phyloP scores from a whole-genome alignment of 139 green algal species.

The Desmodesmus armatus region DNA sequence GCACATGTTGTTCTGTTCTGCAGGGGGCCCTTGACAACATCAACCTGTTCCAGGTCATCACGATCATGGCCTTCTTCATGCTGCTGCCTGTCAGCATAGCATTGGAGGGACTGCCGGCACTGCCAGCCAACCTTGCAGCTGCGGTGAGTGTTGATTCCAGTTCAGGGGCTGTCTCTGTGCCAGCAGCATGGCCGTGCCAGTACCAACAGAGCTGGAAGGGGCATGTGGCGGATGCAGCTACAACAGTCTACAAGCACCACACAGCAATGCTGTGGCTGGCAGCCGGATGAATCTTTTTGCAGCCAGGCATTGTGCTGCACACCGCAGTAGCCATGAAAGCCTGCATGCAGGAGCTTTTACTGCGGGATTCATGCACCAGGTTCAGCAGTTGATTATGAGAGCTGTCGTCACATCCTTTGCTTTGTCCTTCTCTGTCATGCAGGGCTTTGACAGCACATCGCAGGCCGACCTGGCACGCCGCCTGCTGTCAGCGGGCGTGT shows the following conservation, averaged over 20 bases:
- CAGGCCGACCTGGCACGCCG: constrained; percentile 38
- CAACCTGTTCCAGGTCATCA: constrained; percentile 97
- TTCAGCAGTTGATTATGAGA: background rate
- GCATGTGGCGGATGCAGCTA: background rate
- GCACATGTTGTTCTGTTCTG: no score
- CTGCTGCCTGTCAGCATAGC: constrained; percentile 68
- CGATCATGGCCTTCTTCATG: constrained; percentile 88
- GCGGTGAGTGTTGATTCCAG: constrained; percentile 33
- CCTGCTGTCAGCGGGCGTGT: constrained; percentile 80
- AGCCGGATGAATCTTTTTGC: no score
- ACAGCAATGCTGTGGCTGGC: no score
- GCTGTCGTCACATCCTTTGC: background rate
- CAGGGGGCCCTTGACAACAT: constrained; percentile 88
- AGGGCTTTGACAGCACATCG: constrained; percentile 21
- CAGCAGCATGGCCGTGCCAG: no score
- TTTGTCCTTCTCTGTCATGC: background rate
- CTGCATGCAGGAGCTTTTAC: background rate
- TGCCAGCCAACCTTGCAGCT: constrained; percentile 37
- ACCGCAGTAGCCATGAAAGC: no score
- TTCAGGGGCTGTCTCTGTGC: no score
- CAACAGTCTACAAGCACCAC: no score
- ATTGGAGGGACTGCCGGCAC: constrained; percentile 64
- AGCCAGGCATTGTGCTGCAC: no score
- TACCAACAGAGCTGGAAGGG: no score
- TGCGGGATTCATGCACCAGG: background rate